Percentiles rank a stretch among this genome's conserved stretches.
Conservation (phyloP, 2,329 filamentous ascomycete genomes). For the Bipolaris sorokiniana region DNA sequence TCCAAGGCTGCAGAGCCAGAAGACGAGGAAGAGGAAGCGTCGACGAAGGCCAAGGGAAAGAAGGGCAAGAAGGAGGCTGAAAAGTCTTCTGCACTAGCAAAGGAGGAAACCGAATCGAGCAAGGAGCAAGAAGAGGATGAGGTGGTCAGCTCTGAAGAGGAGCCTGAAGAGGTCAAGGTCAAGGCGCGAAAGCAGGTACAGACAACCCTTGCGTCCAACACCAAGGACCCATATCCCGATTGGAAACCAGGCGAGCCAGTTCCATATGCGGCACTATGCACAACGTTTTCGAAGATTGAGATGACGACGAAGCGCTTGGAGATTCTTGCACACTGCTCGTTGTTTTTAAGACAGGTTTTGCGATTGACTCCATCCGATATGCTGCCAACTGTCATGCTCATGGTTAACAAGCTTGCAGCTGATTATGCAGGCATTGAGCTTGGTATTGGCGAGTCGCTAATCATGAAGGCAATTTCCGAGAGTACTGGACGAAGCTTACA, state of each 20-base stretch:
- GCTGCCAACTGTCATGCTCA: constrained; percentile 85
- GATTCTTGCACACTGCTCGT: constrained; percentile 86
- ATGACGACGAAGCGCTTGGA: constrained; percentile 90
- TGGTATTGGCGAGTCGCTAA: constrained; percentile 96
- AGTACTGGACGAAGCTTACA: constrained; percentile 85
- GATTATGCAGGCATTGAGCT: constrained; percentile 97
- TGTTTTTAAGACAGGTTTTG: constrained; percentile 93
- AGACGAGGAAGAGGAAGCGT: constrained; percentile 30
- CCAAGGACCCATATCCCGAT: constrained; percentile 87
- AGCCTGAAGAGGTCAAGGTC: constrained; percentile 73
- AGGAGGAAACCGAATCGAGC: constrained; percentile 31
- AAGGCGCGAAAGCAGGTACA: constrained; percentile 84
- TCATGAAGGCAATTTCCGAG: constrained; percentile 98
- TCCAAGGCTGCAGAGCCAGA: constrained; percentile 25
- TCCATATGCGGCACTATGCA: constrained; percentile 92
- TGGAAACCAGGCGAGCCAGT: constrained; percentile 90
- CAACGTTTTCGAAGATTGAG: constrained; percentile 92
- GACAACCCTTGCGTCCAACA: constrained; percentile 70
- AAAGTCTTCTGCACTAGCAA: constrained; percentile 31
- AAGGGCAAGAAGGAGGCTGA: constrained; percentile 28
- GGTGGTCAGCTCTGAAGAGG: constrained; percentile 61
- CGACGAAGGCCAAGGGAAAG: constrained; percentile 20
- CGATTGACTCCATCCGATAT: constrained; percentile 87
- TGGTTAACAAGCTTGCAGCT: constrained; percentile 97
- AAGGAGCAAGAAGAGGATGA: constrained; percentile 51